A percentile compares a stretch with the other conserved stretches of the same genome.
Conservation (phyloP, 768 basidiomycete species). For the Trametes elegans region DNA sequence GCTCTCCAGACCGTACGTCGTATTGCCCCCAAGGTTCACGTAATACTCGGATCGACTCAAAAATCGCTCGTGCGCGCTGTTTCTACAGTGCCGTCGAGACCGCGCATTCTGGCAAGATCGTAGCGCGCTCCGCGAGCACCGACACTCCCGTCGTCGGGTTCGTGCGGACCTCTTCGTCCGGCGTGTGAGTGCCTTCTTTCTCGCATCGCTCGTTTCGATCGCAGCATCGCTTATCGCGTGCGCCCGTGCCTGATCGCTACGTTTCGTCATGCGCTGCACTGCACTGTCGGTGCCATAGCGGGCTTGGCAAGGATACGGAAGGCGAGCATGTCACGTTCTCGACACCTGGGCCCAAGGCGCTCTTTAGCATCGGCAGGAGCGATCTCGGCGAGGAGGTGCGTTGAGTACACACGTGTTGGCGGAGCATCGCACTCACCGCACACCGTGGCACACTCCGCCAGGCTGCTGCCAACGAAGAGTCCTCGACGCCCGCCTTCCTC, state of each 20-base stretch:
- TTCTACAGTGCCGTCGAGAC: neutral
- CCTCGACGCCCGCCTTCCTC: constrained; percentile 38
- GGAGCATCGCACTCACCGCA: neutral
- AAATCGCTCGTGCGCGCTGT: neutral
- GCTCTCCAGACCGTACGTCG: constrained; percentile 1
- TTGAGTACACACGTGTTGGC: neutral
- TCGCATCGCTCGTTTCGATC: neutral
- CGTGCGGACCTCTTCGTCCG: constrained; percentile 12
- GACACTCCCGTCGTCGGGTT: constrained; percentile 3
- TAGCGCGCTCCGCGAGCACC: constrained; percentile 2
- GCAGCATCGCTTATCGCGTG: neutral
- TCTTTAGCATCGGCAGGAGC: constrained; percentile 8
- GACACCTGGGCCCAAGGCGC: neutral
- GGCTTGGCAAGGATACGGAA: neutral
- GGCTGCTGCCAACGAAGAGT: too few species aligned
- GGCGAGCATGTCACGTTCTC: constrained; percentile 9
- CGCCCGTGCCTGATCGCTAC: constrained; percentile 13
- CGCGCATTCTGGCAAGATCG: constrained; percentile 4
- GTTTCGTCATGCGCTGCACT: constrained; percentile 2
- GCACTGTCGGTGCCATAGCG: neutral
- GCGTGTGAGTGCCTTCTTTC: constrained; percentile 10
- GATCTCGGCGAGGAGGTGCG: neutral
- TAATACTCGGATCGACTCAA: too few species aligned
- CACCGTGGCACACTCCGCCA: constrained; percentile 22
- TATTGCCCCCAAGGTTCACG: neutral